Evolutionary conservation across 2,329 filamentous ascomycete species (phyloP).

Genomic region (Juglanconis oblonga): DNA sequence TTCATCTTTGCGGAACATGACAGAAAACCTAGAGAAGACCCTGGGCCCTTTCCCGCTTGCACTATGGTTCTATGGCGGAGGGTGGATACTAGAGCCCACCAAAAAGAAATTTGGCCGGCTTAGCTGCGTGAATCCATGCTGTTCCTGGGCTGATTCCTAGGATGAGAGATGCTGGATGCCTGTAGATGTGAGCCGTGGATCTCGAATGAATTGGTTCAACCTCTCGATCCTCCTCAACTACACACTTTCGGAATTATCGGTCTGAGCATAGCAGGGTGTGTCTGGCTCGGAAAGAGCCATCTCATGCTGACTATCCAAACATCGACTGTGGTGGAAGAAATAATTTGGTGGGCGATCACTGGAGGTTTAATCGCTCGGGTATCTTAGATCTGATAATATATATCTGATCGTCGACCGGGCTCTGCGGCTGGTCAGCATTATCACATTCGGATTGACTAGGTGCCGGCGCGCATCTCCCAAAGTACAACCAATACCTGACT

Average conservation of each 20-base stretch:
- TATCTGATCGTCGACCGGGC: neutral
- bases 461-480: neutral
- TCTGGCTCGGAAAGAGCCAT: too few relatives aligned
- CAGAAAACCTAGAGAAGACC: neutral
- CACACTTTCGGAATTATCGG: too few relatives aligned
- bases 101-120: neutral
- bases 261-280: too few relatives aligned
- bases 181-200: neutral
- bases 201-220: too few relatives aligned
- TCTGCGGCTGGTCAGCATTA: neutral
- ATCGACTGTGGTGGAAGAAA: too few relatives aligned
- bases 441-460: neutral
- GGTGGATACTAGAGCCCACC: too few relatives aligned
- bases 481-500: neutral
- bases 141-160: neutral
- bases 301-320: too few relatives aligned
- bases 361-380: neutral
- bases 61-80: too few relatives aligned
- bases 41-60: too few relatives aligned
- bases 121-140: neutral
- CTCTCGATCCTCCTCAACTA: too few relatives aligned
- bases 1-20: conserved; percentile 1
- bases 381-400: neutral
- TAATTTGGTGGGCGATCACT: neutral
- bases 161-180: neutral